Evolutionary conservation across 2,329 filamentous ascomycete genomes (phyloP), one percentile per base, ranked within the genome.

Genomic region (Curvularia spicifera): DNA sequence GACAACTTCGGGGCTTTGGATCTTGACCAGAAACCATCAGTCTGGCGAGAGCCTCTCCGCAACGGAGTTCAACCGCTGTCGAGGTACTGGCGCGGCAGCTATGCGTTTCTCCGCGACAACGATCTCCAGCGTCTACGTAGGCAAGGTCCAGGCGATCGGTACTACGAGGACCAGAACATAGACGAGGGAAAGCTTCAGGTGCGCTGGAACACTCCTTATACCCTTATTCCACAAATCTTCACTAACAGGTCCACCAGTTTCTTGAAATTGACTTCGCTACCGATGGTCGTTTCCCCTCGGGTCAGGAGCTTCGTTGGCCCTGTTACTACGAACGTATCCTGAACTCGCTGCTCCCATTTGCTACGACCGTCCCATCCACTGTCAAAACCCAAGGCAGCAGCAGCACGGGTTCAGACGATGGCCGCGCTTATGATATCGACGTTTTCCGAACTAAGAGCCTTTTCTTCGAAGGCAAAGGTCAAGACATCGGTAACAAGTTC

Each of bases 81-180:
- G 2, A 77, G 63, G 13, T 61, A 78, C 58, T 86, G 83, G 83
- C 83, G 82, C 61, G 82, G 83, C 12, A 81, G 78, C 22, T 84
- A 83, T 59, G 75, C 78, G 3, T 82, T 73, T 61, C 63, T 81
- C 22, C 67, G 76, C 1, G 63, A 64, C 8, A 28, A 33, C 0
- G 65, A 69, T 13, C 53, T 72, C 12, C 22, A 48, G 5, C 65
- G 56, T 35, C 44, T 73, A 18, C 64, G 71, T 22, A 43, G 40
- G n/a, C 37, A 78, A 9, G 63, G 72, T 51, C 54, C 59, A 48
- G 56, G 52, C 26, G 22, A 24, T 56, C 60, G 22, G 24, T 42
- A 4, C 57, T 65, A 66, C 18, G 74, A 74, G 26, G 71, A 73
- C 71, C 76, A 66, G 67, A 70, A 71, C 37, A 52, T 71, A 1